phyloP scores from a whole-genome alignment of 805 yeast species.

The Wickerhamiella galacta region DNA sequence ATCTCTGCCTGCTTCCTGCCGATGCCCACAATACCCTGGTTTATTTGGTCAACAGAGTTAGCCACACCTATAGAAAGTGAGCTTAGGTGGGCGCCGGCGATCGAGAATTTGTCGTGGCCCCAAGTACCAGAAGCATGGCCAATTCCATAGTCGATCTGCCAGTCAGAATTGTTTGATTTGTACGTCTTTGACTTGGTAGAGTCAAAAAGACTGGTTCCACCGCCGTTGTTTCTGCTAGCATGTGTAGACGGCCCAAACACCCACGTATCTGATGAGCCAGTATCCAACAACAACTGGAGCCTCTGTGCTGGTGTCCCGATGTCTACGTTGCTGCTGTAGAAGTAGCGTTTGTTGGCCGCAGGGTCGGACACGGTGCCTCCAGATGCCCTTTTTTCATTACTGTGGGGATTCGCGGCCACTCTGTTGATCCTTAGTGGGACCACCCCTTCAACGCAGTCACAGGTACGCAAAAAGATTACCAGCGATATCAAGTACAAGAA shows the following conservation, averaged over 20 bases:
- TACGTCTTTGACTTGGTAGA: constrained; percentile 16
- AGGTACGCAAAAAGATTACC: too few relatives aligned
- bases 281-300: constrained; percentile 47
- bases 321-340: constrained; percentile 21
- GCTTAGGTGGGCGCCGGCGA: constrained; percentile 36
- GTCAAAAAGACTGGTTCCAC: constrained; percentile 13
- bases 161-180: constrained; percentile 15
- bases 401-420: too few relatives aligned
- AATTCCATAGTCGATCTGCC: constrained; percentile 31
- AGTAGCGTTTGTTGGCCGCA: constrained; percentile 22
- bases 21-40: constrained; percentile 36
- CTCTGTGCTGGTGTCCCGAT: constrained; percentile 44
- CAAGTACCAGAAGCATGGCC: constrained; percentile 35
- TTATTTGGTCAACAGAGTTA: constrained; percentile 38
- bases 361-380: too few relatives aligned
- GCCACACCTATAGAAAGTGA: constrained; percentile 64
- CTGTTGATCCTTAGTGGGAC: too few relatives aligned
- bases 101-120: constrained; percentile 46
- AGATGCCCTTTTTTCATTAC: too few relatives aligned
- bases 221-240: constrained; percentile 1
- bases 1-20: constrained; percentile 40
- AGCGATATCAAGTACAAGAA: too few relatives aligned
- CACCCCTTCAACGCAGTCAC: too few relatives aligned
- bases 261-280: constrained; percentile 67
- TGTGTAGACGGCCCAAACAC: constrained; percentile 27